Conservation (phyloP, 2,329 filamentous ascomycete species). For the Scytalidium sp. region DNA sequence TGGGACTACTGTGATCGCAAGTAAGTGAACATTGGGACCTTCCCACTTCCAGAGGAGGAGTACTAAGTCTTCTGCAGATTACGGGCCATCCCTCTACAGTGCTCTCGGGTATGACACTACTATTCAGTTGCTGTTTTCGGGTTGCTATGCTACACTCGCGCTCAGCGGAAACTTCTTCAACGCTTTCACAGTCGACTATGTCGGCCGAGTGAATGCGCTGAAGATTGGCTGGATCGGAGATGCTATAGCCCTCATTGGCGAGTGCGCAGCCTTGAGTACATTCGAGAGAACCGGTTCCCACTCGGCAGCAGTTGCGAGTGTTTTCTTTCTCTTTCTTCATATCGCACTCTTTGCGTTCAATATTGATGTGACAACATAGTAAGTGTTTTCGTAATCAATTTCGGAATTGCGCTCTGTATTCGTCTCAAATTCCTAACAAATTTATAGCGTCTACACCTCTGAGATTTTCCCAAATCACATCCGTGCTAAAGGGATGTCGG, state of each 20-base stretch:
- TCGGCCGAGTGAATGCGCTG: conserved; percentile 22
- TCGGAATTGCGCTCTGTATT: background rate
- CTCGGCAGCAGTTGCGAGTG: background rate
- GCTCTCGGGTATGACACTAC: conserved; percentile 26
- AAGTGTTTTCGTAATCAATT: too few species aligned
- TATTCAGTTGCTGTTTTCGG: conserved; percentile 26
- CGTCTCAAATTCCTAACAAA: background rate
- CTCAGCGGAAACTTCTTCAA: conserved; percentile 27
- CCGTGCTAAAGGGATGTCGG: conserved; percentile 27
- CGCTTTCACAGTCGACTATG: conserved; percentile 22
- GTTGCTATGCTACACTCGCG: conserved; percentile 24
- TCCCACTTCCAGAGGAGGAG: background rate
- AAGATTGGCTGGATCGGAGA: conserved; percentile 2
- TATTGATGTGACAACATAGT: background rate
- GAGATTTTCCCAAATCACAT: conserved; percentile 28
- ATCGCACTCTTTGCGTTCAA: conserved; percentile 7
- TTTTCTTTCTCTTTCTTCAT: conserved; percentile 11
- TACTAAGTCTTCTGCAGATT: background rate
- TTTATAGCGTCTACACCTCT: conserved; percentile 23
- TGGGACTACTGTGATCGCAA: background rate
- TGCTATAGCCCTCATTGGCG: background rate
- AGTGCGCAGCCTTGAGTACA: background rate
- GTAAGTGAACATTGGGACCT: background rate
- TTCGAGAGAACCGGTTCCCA: background rate
- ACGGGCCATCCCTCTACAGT: conserved; percentile 18